A percentile compares a stretch with the other conserved stretches of the same genome.
Conservation (phyloP, 2,329 filamentous ascomycete species). For the Fusarium poae region DNA sequence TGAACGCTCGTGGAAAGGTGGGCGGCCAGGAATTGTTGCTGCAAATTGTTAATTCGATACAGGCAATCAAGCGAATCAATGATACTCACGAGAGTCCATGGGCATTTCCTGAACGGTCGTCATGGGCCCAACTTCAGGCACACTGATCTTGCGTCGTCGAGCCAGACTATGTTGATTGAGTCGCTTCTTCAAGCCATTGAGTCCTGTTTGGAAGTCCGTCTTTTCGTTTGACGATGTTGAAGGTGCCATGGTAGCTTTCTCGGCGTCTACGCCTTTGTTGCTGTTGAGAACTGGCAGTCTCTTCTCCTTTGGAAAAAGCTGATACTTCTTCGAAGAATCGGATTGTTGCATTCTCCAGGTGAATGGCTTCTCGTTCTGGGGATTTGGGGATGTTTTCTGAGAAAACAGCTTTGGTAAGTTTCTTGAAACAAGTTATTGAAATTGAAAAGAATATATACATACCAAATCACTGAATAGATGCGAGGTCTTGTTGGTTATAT, state of each 20-base stretch:
- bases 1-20: constrained; percentile 73
- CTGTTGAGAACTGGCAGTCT: constrained; percentile 57
- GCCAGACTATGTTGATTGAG: constrained; percentile 70
- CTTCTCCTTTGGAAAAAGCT: constrained; percentile 69
- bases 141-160: constrained; percentile 72
- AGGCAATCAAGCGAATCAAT: background rate
- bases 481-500: constrained; percentile 66
- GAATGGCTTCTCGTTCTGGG: constrained; percentile 63
- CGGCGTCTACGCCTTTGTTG: constrained; percentile 64
- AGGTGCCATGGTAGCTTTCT: constrained; percentile 62
- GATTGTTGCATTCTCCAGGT: constrained; percentile 71
- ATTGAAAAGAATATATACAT: constrained; percentile 43
- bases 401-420: constrained; percentile 35
- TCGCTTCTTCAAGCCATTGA: constrained; percentile 62
- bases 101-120: constrained; percentile 75
- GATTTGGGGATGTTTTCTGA: constrained; percentile 48
- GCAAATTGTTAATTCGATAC: constrained; percentile 33
- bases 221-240: constrained; percentile 59
- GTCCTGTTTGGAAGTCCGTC: constrained; percentile 54
- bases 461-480: constrained; percentile 61
- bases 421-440: constrained; percentile 12
- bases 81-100: constrained; percentile 76
- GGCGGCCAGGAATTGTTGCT: constrained; percentile 77
- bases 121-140: constrained; percentile 75
- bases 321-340: constrained; percentile 67